These are phyloP conservation scores for Zoysia japonica DNA, from an alignment of 176 grass and related monocot species.

Conservation along the genomic window DNA sequence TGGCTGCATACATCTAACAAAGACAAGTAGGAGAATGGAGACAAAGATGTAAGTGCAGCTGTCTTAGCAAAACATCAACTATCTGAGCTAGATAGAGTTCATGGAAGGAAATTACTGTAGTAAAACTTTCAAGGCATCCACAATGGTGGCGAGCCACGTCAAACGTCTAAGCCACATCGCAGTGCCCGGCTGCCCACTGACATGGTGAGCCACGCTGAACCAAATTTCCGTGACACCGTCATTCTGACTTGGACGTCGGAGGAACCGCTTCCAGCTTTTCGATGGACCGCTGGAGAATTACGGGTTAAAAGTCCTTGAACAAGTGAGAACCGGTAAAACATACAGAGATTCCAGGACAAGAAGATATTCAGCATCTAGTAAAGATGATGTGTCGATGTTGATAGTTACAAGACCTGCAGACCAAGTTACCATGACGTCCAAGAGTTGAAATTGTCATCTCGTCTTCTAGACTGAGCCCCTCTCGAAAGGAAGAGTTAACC, in stretches of 20 bases:
- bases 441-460: neutral
- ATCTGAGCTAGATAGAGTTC: neutral
- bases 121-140: neutral
- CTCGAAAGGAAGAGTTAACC: neutral
- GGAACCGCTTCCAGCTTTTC: too few species aligned
- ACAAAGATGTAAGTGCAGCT: neutral
- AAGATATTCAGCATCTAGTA: neutral
- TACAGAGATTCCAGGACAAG: neutral
- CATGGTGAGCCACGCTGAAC: too few species aligned
- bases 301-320: neutral
- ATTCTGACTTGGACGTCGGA: too few species aligned
- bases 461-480: neutral
- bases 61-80: neutral
- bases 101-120: neutral
- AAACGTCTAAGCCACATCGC: too few species aligned
- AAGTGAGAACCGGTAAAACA: neutral
- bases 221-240: too few species aligned
- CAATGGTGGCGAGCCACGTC: too few species aligned
- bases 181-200: too few species aligned
- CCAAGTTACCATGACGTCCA: neutral
- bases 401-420: neutral
- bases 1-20: neutral
- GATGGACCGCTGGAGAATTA: neutral
- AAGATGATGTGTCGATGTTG: conserved; percentile 2
- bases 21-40: neutral